Conservation (phyloP, 257 asterid species). For the Datura wrightii region DNA sequence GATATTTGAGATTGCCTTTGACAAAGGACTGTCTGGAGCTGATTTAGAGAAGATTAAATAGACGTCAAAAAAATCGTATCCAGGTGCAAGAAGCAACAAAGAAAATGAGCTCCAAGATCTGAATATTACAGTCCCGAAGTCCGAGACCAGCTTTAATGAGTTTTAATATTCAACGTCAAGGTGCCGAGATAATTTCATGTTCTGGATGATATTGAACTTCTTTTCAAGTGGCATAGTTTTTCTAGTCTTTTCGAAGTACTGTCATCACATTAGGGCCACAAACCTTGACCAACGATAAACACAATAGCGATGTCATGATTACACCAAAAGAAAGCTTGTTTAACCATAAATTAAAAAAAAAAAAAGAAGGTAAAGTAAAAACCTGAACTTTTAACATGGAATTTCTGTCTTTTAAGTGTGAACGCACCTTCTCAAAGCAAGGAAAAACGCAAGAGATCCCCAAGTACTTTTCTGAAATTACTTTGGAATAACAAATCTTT, state of each 20-base stretch:
- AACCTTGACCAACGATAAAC: slow-evolving; percentile 32
- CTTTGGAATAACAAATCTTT: slow-evolving; percentile 28
- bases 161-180: too few species aligned
- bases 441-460: not conserved
- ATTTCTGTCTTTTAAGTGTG: slow-evolving; percentile 37
- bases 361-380: slow-evolving; percentile 12
- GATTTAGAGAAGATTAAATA: too few species aligned
- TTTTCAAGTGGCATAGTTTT: slow-evolving; percentile 21
- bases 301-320: slow-evolving; percentile 39
- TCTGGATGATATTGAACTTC: not conserved
- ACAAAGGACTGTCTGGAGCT: too few species aligned
- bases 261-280: slow-evolving; percentile 33
- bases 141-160: too few species aligned
- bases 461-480: slow-evolving; percentile 25
- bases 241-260: slow-evolving; percentile 24
- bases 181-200: too few species aligned
- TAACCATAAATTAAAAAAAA: not conserved
- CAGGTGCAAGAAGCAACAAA: too few species aligned
- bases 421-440: slow-evolving; percentile 32
- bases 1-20: too few species aligned
- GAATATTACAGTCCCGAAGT: too few species aligned
- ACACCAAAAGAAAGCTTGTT: slow-evolving; percentile 25
- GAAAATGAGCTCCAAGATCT: too few species aligned
- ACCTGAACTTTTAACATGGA: slow-evolving; percentile 31
- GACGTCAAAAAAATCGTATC: too few species aligned